phyloP scores from a whole-genome alignment of 257 asterid genomes.

The Solanum boliviense region DNA sequence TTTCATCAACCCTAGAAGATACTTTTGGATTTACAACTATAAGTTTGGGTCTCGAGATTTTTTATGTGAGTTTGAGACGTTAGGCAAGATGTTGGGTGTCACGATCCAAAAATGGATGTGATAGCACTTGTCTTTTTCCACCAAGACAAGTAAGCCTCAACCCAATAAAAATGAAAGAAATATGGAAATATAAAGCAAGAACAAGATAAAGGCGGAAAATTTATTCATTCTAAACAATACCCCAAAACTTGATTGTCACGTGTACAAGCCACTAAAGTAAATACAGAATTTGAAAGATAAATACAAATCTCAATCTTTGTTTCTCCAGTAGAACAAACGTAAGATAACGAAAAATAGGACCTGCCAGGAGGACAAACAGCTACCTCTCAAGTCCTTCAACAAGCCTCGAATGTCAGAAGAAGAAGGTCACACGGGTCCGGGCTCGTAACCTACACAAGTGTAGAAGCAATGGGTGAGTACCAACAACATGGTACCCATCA shows the following conservation, averaged over 20 bases:
- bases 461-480: too few species aligned
- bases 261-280: neutral
- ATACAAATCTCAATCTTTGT: too few species aligned
- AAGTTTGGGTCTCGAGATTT: neutral
- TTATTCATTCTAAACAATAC: neutral
- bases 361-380: neutral
- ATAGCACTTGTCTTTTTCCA: too few species aligned
- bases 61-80: neutral
- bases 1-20: neutral
- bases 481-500: neutral
- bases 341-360: neutral
- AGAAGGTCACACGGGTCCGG: neutral
- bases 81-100: neutral
- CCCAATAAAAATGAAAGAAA: neutral
- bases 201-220: neutral
- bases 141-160: neutral
- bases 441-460: neutral
- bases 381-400: neutral
- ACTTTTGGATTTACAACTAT: neutral
- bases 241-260: neutral
- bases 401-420: neutral
- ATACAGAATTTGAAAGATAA: too few species aligned
- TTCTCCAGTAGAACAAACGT: neutral
- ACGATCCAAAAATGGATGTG: neutral
- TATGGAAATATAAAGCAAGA: neutral